Evolutionary conservation across 148 eudicot species (phyloP).

Genomic region (Rhododendron molle): DNA sequence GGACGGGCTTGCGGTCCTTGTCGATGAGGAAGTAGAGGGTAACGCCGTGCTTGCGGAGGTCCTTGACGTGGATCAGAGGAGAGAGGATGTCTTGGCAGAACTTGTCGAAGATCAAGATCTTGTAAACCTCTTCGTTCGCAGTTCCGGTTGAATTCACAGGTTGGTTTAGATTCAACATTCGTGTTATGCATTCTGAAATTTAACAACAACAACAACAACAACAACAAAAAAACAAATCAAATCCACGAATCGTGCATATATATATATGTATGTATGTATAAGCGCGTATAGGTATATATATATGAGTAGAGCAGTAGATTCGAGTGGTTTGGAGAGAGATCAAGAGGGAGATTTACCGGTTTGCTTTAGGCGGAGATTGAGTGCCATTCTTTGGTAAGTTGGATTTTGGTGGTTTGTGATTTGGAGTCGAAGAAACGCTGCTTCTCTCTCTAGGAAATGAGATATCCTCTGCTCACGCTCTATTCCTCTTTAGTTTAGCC

Average conservation of each 20-base stretch:
- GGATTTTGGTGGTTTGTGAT: not conserved
- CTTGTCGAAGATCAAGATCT: conserved; percentile 89
- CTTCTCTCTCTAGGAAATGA: not conserved
- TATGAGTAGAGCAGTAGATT: too few relatives aligned
- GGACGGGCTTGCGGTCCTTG: conserved; percentile 81
- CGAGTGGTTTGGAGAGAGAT: not conserved
- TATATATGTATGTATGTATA: not conserved
- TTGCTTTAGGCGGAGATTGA: conserved; percentile 86
- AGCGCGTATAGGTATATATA: not conserved
- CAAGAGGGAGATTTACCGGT: conserved; percentile 42
- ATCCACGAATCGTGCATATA: not conserved
- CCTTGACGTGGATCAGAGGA: conserved; percentile 90
- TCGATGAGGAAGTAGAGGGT: conserved; percentile 86
- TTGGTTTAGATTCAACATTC: conserved; percentile 92
- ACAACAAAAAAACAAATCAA: not conserved
- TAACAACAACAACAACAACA: not conserved
- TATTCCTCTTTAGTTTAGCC: too few relatives aligned
- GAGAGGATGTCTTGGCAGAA: conserved; percentile 81
- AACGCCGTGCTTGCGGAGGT: conserved; percentile 90
- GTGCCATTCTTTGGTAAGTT: conserved; percentile 43
- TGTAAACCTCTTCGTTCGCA: conserved; percentile 87
- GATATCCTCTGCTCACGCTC: too few relatives aligned
- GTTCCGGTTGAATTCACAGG: conserved; percentile 63
- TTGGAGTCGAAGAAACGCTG: not conserved
- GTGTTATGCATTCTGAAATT: conserved; percentile 69